Base-by-base conservation (phyloP, 2,329 filamentous ascomycete species). In the Fusarium clavum region DNA sequence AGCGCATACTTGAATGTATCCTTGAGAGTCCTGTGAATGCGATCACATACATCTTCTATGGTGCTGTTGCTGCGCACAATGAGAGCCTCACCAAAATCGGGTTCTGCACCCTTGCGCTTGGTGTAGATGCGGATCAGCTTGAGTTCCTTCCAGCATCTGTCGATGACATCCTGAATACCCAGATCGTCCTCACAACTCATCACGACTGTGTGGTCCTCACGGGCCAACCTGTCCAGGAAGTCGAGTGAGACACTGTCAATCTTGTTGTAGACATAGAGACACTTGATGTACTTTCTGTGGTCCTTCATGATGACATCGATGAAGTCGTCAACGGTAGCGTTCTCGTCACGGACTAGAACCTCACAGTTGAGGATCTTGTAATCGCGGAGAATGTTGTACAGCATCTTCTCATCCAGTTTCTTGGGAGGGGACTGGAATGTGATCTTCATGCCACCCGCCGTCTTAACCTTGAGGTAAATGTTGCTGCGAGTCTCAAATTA, bases 221-320 rank as follows among this genome's bases (percentile, higher is more conserved):
- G 91, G 8, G 97, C 96, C 24, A 99, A 86, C 78, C 92, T 90
- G 84, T 99, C 93, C 49, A 99, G 88, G 81, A 97, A 97, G 79
- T 98, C 94, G 71, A 99, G 88, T 44, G 92, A 95, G 65, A 99
- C 93, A 79, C 90, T 91, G 83, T 99, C 96, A 83, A 99, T 97
- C 84, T 99, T 99, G 91, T 99, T 99, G 90, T 99, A 99, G 32
- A 98, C 95, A 82, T 99, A 99, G 32, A 99, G 87, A 78, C 93
- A 91, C 79, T 86, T 89, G 84, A 99, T 98, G 85, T 99, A 99
- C 81, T 97, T 99, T 78, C 96, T 87, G 84, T 99, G 96, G 78
- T 98, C 94, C 81, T 96, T 97, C 95, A 98, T 98, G 82, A 99
- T 98, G 67, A 98, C 94, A 80, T 99, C 96, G 83, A 99, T 99